Base-by-base conservation (phyloP, 2,329 filamentous ascomycete genomes). In the Diaporthe longicolla region DNA sequence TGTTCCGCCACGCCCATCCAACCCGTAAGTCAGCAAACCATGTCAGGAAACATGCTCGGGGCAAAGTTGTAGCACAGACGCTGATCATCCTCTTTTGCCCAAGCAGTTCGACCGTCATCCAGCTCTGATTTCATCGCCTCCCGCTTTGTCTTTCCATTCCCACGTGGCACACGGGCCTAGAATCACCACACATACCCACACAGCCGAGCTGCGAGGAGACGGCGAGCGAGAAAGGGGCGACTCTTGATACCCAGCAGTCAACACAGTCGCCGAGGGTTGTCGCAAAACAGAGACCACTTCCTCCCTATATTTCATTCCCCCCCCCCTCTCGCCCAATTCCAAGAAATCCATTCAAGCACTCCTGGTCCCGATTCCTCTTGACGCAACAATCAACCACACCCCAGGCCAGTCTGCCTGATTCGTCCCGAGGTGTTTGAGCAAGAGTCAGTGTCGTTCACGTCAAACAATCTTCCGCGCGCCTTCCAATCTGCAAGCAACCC, bases 391-490 rank as follows among this genome's bases (percentile, higher is more conserved):
- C 26, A 50, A 26, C 15, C 2, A 13, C 40, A 17, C 40, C 40
- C 59, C 40, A 26, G 19, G 37, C 45, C 63, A 21, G 17, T 29
- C 63, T 29, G n/a, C 29, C n/a, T 35, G 29, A 68, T 50, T 68
- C 63, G 63, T 37, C 48, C 26, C 63, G 21, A 40, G 32, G 63
- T 6, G 63, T 68, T 68, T 68, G 63, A 54, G 48, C 63, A 54
- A 54, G 45, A 68, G 63, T 68, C 63, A 68, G n/a, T 68, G 48
- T 54, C 48, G 63, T 54, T 68, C 63, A 68, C 63, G 45, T 54
- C 48, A 54, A 68, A 68, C 63, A 21, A 35, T 48, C 48, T 52
- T 26, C 45, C 45, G 63, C 63, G 45, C 63, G 63, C 45, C 45
- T 40, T 54, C 48, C 63, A 21, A 13, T 40, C 32, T 21, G n/a